Base-by-base conservation (phyloP, 2,329 filamentous ascomycete species). In the Camptophora hylomeconis region DNA sequence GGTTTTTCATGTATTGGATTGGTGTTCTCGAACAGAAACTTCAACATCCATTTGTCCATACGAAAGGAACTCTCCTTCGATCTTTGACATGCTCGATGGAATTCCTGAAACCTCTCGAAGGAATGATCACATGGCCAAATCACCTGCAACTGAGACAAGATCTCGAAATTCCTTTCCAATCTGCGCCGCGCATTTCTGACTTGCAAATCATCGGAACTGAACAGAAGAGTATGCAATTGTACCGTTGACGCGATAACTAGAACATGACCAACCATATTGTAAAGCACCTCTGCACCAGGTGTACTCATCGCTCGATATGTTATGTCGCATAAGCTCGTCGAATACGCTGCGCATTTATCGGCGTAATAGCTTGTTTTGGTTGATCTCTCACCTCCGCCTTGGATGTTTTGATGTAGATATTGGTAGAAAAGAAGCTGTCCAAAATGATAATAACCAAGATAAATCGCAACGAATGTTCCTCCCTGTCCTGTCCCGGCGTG, bases 241-340 rank as follows among this genome's bases (percentile, higher is more conserved):
- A 63, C 50, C 0, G 60, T 60, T 1, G 60, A 64, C 0, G 59
- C 51, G 17, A 65, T 56, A 6, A 62, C 55, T 4, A 61, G 46
- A 19, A 63, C 56, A 39, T 65, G 60, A 0, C 56, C 60, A 1
- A 63, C 54, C 45, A 61, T 56, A 7, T 48, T 52, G 34, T 61
- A 63, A 14, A 53, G 49, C 8, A 54, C 52, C 20, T 61, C 53
- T 35, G 54, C 59, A 23, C 50, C 42, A 4, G 52, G 38, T 13
- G 45, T 50, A 5, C 48, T 47, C 13, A 52, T 47, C 7, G 58
- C 50, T 4, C 46, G 45, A 29, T 58, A 55, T 15, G 63, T 46
- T n/a, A 63, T 46, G 26, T 51, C 53, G 38, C 49, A 61, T 8
- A 61, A 49, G 1, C 41, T 45, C 0, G 50, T 45, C 1, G 60